Base-by-base conservation (phyloP, 805 yeast species). In the Starmerella sp. region DNA sequence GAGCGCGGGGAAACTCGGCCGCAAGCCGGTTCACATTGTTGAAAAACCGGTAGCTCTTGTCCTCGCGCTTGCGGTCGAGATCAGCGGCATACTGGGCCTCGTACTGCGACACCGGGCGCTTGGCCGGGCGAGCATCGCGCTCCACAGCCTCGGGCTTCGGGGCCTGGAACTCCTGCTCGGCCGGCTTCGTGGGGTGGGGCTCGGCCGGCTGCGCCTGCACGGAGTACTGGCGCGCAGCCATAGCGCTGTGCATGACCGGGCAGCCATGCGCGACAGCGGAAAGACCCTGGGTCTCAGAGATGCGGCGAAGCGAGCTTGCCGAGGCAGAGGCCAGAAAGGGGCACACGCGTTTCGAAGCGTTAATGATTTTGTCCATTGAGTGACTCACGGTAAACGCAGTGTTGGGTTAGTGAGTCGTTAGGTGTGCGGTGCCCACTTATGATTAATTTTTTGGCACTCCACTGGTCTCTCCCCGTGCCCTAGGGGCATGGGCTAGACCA, bases 11-110 rank as follows among this genome's bases (percentile, higher is more conserved):
- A 67, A 88, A 93, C 68, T 91, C 96, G 57, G 81, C 76, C 48
- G 97, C 97, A 63, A 93, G 77, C 63, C 99, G 83, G 76, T 93
- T 93, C 75, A 93, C 89, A 76, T 93, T 93, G 79, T 93, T 93
- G 78, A 93, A 93, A 71, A 79, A 91, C 65, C 99, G 84, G 73
- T 93, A 93, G 28, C 97, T 88, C 70, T 86, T 87, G 75, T 93
- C 98, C 50, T 73, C 63, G 68, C 95, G 81, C 73, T 93, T 93
- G 66, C 78, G 78, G 56, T 74, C 69, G 35, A 93, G 73, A 64
- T 89, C 93, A 48, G 70, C 68, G 56, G 78, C 77, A 67, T 88
- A 81, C 52, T n/a, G 54, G 48, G 6, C 30, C 35, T 54, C 58
- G 57, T 54, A 55, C 39, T n/a, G 56, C 49, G 48, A 29, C 36